These are phyloP conservation scores for Fomes fomentarius DNA, from an alignment of 1,284 basidiomycete species.

Conservation along the genomic window DNA sequence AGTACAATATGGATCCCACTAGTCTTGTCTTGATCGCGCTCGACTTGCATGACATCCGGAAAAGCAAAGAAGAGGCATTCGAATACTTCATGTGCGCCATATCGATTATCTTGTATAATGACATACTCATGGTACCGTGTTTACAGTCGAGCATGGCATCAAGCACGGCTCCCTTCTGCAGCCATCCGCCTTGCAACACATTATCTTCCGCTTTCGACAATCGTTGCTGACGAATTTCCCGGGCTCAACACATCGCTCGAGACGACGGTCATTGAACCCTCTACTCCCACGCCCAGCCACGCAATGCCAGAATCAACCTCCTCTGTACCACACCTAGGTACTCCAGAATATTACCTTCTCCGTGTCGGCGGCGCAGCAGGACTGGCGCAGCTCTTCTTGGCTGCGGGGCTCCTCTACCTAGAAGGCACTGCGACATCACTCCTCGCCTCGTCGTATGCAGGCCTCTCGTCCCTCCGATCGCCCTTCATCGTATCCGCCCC, in stretches of 20 bases:
- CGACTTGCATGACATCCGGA: conserved; percentile 71
- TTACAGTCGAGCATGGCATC: conserved; percentile 76
- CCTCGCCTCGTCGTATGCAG: conserved; percentile 69
- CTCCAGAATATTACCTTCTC: conserved; percentile 60
- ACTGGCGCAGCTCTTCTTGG: conserved; percentile 72
- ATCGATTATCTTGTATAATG: not conserved
- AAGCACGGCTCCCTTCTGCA: conserved; percentile 70
- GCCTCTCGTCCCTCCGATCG: conserved; percentile 72
- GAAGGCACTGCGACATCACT: conserved; percentile 72
- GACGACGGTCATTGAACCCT: conserved; percentile 9
- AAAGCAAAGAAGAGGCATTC: conserved; percentile 73
- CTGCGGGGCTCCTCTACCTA: conserved; percentile 74
- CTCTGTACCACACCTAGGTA: conserved; percentile 39
- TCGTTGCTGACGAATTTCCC: conserved; percentile 20
- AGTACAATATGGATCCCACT: conserved; percentile 83
- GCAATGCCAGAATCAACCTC: conserved; percentile 3
- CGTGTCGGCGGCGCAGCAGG: conserved; percentile 64
- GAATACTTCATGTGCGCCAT: conserved; percentile 72
- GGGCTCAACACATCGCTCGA: conserved; percentile 11
- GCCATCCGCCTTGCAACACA: conserved; percentile 74
- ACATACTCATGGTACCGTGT: not conserved
- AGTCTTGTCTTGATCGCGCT: conserved; percentile 70
- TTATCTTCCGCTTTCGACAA: conserved; percentile 59
- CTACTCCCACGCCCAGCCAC: conserved; percentile 20
- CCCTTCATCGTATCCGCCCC: conserved; percentile 42